These are phyloP conservation scores for Coniferiporia weirii DNA, from an alignment of 1,284 basidiomycete species.

Conservation along the genomic window DNA sequence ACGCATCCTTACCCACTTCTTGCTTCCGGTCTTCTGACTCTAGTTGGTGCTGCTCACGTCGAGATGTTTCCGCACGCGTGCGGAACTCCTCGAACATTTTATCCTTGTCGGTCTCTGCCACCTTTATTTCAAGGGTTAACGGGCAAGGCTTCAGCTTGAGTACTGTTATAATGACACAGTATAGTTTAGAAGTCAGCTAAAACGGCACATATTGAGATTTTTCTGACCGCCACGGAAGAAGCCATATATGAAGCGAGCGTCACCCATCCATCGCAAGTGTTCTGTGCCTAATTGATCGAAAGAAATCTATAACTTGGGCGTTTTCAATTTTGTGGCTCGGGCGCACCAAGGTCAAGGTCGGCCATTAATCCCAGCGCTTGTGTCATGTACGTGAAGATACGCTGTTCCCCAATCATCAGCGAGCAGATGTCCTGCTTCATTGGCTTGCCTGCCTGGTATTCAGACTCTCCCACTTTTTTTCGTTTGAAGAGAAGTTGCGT, in stretches of 20 bases:
- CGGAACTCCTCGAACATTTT: conserved; percentile 47
- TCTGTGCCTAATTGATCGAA: conserved; percentile 58
- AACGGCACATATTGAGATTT: conserved; percentile 1
- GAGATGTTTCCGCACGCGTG: conserved; percentile 2
- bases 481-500: conserved; percentile 11
- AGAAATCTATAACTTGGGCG: too few relatives aligned
- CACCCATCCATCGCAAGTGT: conserved; percentile 89
- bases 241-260: conserved; percentile 82
- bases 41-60: neutral
- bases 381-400: conserved; percentile 85
- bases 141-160: conserved; percentile 63
- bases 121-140: conserved; percentile 67
- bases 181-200: neutral
- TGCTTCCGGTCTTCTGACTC: conserved; percentile 13
- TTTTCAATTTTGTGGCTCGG: too few relatives aligned
- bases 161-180: conserved; percentile 38
- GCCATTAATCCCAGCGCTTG: conserved; percentile 89
- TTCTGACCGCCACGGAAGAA: conserved; percentile 65
- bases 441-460: conserved; percentile 42
- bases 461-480: neutral
- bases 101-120: conserved; percentile 65
- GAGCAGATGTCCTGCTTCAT: conserved; percentile 84
- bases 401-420: conserved; percentile 61
- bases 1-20: conserved; percentile 19
- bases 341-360: conserved; percentile 68